These are phyloP conservation scores for Talaromyces thailandensis DNA, from an alignment of 495 filamentous ascomycete genomes.

Conservation along the genomic window DNA sequence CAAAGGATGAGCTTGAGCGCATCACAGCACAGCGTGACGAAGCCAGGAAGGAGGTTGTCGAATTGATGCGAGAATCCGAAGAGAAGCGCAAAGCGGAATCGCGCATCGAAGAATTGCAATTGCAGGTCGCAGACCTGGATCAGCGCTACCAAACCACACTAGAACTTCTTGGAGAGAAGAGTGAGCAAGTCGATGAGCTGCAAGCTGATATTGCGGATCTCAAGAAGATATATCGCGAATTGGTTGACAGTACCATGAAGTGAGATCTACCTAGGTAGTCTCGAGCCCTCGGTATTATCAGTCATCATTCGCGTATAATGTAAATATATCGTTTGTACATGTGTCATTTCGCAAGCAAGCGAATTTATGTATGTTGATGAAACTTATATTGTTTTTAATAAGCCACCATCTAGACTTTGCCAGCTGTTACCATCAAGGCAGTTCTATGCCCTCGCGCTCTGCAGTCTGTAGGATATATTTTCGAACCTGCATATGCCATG, in stretches of 20 bases:
- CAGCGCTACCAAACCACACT: constrained; percentile 79
- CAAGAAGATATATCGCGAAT: constrained; percentile 89
- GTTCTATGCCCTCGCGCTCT: constrained; percentile 78
- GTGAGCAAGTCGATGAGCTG: constrained; percentile 85
- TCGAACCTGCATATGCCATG: constrained; percentile 41
- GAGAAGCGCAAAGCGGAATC: constrained; percentile 50
- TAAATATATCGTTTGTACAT: constrained; percentile 7
- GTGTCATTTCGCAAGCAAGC: background rate
- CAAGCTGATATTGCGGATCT: constrained; percentile 81
- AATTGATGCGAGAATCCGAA: constrained; percentile 78
- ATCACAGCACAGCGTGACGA: constrained; percentile 80
- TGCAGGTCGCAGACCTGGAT: constrained; percentile 47
- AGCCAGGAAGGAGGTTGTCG: constrained; percentile 80
- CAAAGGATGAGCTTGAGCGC: constrained; percentile 73
- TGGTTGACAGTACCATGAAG: constrained; percentile 77
- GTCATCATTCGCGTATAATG: constrained; percentile 3
- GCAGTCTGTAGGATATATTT: constrained; percentile 72
- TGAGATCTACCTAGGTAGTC: constrained; percentile 29
- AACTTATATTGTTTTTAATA: constrained; percentile 1
- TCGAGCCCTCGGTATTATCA: background rate
- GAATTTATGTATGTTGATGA: background rate
- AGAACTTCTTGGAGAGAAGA: constrained; percentile 96
- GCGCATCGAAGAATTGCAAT: constrained; percentile 56
- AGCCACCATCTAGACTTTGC: background rate
- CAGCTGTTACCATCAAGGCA: constrained; percentile 17